Base-by-base conservation (phyloP, 208 protist species). In the Leishmania gerbilli region DNA sequence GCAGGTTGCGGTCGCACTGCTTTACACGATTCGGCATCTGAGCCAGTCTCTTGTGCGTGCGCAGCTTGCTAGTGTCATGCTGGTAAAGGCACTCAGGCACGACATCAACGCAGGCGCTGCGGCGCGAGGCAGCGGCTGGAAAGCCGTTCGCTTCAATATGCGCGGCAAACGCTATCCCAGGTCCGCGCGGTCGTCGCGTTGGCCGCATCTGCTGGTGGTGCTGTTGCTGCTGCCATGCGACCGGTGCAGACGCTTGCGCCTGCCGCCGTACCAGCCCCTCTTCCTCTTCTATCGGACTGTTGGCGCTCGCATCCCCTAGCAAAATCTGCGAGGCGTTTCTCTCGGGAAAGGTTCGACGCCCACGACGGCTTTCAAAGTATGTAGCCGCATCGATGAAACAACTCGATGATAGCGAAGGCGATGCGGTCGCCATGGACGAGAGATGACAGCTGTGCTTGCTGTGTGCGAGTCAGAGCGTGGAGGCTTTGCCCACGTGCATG, bases 121-220 rank as follows among this genome's bases (percentile, higher is more conserved):
- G 80, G 27, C 60, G 60, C 0, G 79, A 69, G 9, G 77, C 79
- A 58, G 67, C 81, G 42, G 81, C 56, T 0, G 90, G 88, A 76
- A 93, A 93, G 15, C 90, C 90, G 56, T 89, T 51, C 62, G 67
- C 71, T 68, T 88, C 88, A 49, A 93, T 86, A 67, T 79, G 79
- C 1, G 67, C 69, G 37, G 80, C 86, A 65, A 87, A 91, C 13
- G 81, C 77, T 47, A 67, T 89, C 21, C 88, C 90, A 5, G 90
- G 90, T 0, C 87, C 86, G 31, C 86, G 84, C 9, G 83, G 84
- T 21, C 90, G 83, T 13, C 84, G 72, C 53, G 27, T 24, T 1
- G 76, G 62, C 27, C 69, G 24, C 42, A 21, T 4, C 27, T 15
- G 71, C 42, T 64, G 11, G 24, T 49, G 45, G 8, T 9, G 45